phyloP scores from a whole-genome alignment of 805 yeast genomes.

The Candida saitoana region DNA sequence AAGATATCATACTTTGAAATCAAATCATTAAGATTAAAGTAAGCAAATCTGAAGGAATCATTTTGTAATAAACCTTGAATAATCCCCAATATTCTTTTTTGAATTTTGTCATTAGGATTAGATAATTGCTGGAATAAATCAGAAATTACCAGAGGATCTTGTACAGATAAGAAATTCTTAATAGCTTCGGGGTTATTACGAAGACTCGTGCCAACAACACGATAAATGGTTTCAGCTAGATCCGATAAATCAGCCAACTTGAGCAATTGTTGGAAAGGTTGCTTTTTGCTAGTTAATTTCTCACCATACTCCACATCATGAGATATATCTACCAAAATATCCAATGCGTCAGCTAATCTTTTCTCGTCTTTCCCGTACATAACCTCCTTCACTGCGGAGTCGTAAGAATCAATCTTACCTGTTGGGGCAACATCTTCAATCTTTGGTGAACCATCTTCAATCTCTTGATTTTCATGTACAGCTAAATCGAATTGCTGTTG shows the following conservation, averaged over 20 bases:
- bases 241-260: constrained; percentile 13
- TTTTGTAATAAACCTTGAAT: constrained; percentile 43
- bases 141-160: constrained; percentile 15
- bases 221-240: constrained; percentile 50
- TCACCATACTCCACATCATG: constrained; percentile 65
- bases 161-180: constrained; percentile 27
- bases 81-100: constrained; percentile 50
- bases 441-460: too few species aligned
- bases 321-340: constrained; percentile 52
- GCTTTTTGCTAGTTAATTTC: constrained; percentile 36
- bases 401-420: background rate
- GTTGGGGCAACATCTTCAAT: background rate
- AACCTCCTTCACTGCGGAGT: constrained; percentile 9
- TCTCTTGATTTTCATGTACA: background rate
- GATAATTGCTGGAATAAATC: constrained; percentile 19
- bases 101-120: constrained; percentile 27
- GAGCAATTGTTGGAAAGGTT: constrained; percentile 28
- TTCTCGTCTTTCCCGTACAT: constrained; percentile 14
- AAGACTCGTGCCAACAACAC: constrained; percentile 62
- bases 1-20: constrained; percentile 8
- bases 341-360: constrained; percentile 30
- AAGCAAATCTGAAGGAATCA: constrained; percentile 26
- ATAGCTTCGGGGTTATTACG: constrained; percentile 71
- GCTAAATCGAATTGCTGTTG: constrained; percentile 1
- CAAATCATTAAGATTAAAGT: constrained; percentile 9